Evolutionary conservation across 352 stramenopile species (phyloP).

Genomic region (Phytophthora citricola): DNA sequence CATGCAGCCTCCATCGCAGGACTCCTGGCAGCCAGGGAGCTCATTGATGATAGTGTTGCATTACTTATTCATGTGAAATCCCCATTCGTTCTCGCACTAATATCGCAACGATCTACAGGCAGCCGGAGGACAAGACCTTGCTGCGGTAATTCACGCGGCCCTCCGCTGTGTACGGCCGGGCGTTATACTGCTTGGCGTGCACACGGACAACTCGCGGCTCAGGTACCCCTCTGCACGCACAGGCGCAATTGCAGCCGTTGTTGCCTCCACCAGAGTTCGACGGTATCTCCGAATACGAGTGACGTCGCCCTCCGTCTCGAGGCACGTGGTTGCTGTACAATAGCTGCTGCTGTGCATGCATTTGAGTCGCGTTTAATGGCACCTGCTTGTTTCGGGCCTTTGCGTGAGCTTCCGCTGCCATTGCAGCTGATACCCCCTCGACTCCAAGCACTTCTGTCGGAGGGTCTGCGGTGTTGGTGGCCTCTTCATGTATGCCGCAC

Average conservation of each 20-base stretch:
- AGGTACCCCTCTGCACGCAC: slow-evolving; percentile 15
- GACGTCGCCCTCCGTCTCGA: slow-evolving; percentile 33
- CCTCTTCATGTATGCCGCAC: slow-evolving; percentile 66
- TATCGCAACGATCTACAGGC: slow-evolving; percentile 24
- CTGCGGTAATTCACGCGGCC: slow-evolving; percentile 49
- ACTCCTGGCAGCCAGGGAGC: too few species aligned
- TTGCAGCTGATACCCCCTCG: slow-evolving; percentile 32
- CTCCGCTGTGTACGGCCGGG: slow-evolving; percentile 56
- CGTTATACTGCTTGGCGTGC: slow-evolving; percentile 71
- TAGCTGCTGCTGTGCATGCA: slow-evolving; percentile 7
- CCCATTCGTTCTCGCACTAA: background rate
- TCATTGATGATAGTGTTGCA: slow-evolving; percentile 2
- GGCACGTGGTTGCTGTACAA: slow-evolving; percentile 7
- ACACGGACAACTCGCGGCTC: slow-evolving; percentile 55
- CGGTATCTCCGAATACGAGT: slow-evolving; percentile 47
- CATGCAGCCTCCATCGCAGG: too few species aligned
- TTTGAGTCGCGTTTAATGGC: slow-evolving; percentile 18
- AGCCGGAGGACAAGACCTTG: slow-evolving; percentile 58
- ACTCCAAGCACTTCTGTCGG: slow-evolving; percentile 75
- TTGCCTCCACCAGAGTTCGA: slow-evolving; percentile 18
- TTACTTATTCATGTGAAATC: slow-evolving; percentile 16
- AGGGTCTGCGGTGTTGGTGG: slow-evolving; percentile 68
- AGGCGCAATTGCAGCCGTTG: slow-evolving; percentile 16
- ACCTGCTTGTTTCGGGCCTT: slow-evolving; percentile 46
- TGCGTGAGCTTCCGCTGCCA: slow-evolving; percentile 21